A percentile compares a stretch with the other conserved stretches of the same genome.
phyloP scores from a whole-genome alignment of 2,329 filamentous ascomycete species.

The Xylariaceae sp. region DNA sequence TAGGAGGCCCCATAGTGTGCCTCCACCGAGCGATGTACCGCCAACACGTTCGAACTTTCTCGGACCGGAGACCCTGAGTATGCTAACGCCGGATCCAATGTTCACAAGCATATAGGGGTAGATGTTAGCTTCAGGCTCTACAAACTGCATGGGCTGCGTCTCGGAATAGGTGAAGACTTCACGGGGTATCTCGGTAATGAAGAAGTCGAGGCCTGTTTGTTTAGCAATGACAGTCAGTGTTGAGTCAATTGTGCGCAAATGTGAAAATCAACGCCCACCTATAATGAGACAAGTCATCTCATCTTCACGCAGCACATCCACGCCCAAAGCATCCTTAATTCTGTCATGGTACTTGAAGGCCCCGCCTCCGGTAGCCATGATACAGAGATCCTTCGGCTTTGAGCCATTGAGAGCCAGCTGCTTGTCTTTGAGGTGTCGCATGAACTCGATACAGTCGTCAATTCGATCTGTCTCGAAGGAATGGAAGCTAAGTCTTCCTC shows the following conservation, averaged over 20 bases:
- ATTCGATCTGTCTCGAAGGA: conserved; percentile 95
- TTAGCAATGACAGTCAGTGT: background rate
- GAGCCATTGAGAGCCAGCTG: conserved; percentile 72
- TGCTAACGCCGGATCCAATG: conserved; percentile 93
- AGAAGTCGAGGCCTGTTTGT: conserved; percentile 79
- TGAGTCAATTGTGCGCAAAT: too few species aligned
- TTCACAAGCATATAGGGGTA: conserved; percentile 98
- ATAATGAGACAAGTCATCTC: conserved; percentile 99
- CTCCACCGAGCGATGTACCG: conserved; percentile 88
- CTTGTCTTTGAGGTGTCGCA: conserved; percentile 77
- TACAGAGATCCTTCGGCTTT: conserved; percentile 66
- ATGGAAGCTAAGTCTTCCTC: conserved; percentile 88
- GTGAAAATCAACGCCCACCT: conserved; percentile 45
- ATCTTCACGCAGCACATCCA: conserved; percentile 87
- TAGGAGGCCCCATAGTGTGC: conserved; percentile 94
- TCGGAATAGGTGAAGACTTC: conserved; percentile 98
- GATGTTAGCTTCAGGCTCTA: conserved; percentile 68
- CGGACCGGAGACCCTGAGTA: conserved; percentile 93
- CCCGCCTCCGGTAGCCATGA: conserved; percentile 94
- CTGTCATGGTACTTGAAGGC: conserved; percentile 96
- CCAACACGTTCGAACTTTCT: conserved; percentile 84
- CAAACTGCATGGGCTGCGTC: conserved; percentile 83
- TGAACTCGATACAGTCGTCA: conserved; percentile 87
- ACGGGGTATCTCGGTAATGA: conserved; percentile 94
- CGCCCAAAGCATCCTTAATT: conserved; percentile 74